Base-by-base conservation (phyloP, 1,284 basidiomycete species). In the Rhodotorula sp. region DNA sequence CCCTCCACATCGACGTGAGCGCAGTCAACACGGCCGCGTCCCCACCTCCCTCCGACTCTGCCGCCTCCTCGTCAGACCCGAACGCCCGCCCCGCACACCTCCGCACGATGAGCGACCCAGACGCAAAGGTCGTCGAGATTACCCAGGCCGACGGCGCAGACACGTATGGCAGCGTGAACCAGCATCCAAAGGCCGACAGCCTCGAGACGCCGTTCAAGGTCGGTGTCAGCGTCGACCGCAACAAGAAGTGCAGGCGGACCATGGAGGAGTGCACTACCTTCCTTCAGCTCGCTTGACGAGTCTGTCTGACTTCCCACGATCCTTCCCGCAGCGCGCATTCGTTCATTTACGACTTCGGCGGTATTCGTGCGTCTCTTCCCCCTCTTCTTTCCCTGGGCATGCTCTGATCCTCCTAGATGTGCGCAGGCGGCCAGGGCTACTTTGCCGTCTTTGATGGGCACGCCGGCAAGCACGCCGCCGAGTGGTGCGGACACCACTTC, bases 371-470 rank as follows among this genome's bases (percentile, higher is more conserved):
- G 65, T 37, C 8, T 37, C 8, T 7, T 29, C n/a, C 46, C 21
- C 5, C 27, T 19, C 1, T 22, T 29, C 10, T 36, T 4, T 21
- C 27, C 22, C 1, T 4, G 19, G 0, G 12, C 2, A 3, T 5
- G 32, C n/a, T 46, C 13, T 2, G 21, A 21, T 32, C 8, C 32
- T 34, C 9, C 2, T 22, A 10, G 19, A 9, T 29, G 1, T 27
- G 2, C 37, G 21, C 65, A 67, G 65, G 65, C 58, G 96, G 96
- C 0, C 97, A 99, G 81, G 95, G 94, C 15, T 98, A 97, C 84
- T 98, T 97, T 81, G 94, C 94, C 21, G 89, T 99, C 57, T 99
- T 99, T 79, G 97, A 99, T 79, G 97, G 97, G 6, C 97, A 99
- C 80, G 97, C 97, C 0, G 97, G 97, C 32, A 98, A 97, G 81